Percentiles rank a stretch among this genome's conserved stretches.
Conservation (phyloP, 768 basidiomycete species). For the Infundibulicybe gibba region DNA sequence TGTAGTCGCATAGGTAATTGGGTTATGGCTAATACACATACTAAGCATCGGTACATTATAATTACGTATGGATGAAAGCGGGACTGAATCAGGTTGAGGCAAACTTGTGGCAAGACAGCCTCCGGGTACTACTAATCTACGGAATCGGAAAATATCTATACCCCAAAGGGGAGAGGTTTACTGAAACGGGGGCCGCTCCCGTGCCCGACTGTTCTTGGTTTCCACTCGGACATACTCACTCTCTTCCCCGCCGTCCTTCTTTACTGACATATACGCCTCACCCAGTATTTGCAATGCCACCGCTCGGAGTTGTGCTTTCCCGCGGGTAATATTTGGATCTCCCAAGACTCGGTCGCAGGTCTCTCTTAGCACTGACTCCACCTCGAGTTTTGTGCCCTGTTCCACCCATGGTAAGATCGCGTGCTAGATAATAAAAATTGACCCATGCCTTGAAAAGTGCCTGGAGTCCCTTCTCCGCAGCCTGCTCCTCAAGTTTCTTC, state of each 20-base stretch:
- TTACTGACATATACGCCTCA: slow-evolving; percentile 69
- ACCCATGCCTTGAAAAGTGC: slow-evolving; percentile 77
- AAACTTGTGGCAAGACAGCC: no score
- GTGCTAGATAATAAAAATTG: slow-evolving; percentile 2
- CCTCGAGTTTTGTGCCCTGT: slow-evolving; percentile 87
- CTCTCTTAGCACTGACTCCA: slow-evolving; percentile 86
- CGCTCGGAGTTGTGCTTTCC: slow-evolving; percentile 70
- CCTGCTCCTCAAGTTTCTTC: slow-evolving; percentile 83
- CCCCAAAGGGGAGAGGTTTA: no score
- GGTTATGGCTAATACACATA: no score
- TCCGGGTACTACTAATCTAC: no score
- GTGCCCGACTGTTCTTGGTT: slow-evolving; percentile 58
- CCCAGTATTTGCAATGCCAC: slow-evolving; percentile 83
- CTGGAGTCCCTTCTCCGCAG: slow-evolving; percentile 89
- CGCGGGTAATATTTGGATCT: slow-evolving; percentile 46
- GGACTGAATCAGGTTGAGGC: no score
- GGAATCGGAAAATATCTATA: no score
- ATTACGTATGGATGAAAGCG: background rate
- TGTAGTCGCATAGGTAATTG: no score
- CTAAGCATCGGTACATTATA: background rate
- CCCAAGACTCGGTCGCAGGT: slow-evolving; percentile 80
- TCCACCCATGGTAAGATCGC: background rate
- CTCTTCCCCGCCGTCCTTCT: slow-evolving; percentile 64
- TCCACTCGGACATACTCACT: slow-evolving; percentile 83
- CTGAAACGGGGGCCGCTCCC: slow-evolving; percentile 17